Base-by-base conservation (phyloP, 2,329 filamentous ascomycete genomes). In the Hyphodiscus sp. region DNA sequence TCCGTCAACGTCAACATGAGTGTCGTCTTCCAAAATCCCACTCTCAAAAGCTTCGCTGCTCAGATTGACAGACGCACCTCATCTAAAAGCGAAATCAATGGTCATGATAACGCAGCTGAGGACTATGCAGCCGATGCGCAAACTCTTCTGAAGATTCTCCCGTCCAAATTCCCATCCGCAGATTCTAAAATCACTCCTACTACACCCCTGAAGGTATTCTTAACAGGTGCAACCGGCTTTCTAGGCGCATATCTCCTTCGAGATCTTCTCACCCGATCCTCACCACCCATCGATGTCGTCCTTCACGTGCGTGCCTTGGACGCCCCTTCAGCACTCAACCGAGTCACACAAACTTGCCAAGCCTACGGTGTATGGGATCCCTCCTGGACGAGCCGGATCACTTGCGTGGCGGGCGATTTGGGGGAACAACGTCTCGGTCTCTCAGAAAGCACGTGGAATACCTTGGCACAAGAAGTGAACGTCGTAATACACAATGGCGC, bases 221-320 rank as follows among this genome's bases (percentile, higher is more conserved):
- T 96, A 5, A 96, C 91, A 2, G 91, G 92, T 44, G 90, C 89
- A 3, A 96, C 91, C 5, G 91, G 91, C 2, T 96, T 96, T 75
- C 71, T 96, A 19, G 91, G 91, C 26, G 80, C 88, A 0, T 95
- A 91, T 65, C 75, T 96, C 11, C 74, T 95, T 30, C 80, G 80
- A 52, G 89, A 95, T 52, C 71, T 96, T 1, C 76, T 96, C 1
- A 79, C 79, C 41, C 76, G 86, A 20, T 73, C 74, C 10, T 72
- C 72, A 16, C 78, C 73, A 18, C 70, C 73, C 18, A 73, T 81
- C 15, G 84, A 80, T 60, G 76, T 95, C 10, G 82, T 95, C 53
- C 83, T 85, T 0, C 84, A 91, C 53, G 86, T 95, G 3, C 85
- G 91, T 49, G 83, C 83, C 41, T 83, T 85, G 67, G 81, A 82